These are phyloP conservation scores for Primulina eburnea DNA, from an alignment of 257 asterid species.

Conservation along the genomic window DNA sequence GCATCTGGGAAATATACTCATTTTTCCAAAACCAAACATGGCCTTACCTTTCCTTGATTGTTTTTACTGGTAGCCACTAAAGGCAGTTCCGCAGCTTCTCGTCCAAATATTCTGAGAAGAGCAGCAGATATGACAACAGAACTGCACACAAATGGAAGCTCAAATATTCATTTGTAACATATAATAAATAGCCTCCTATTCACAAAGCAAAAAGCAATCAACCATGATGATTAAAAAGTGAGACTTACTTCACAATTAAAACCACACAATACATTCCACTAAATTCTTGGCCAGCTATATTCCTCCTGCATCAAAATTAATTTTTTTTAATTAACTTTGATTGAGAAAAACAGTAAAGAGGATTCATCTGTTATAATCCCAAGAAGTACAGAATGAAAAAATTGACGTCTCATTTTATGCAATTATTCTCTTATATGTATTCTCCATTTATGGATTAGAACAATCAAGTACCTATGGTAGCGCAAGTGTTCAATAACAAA, in stretches of 20 bases:
- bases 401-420: neutral
- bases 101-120: constrained; percentile 87
- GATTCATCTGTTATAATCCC: neutral
- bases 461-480: too few species aligned
- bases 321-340: constrained; percentile 6
- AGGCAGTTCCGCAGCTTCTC: constrained; percentile 95
- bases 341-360: neutral
- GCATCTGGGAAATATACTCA: neutral
- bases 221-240: neutral
- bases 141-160: constrained; percentile 39
- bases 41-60: constrained; percentile 86
- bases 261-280: constrained; percentile 97
- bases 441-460: too few species aligned
- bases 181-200: neutral
- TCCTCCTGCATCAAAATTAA: constrained; percentile 65
- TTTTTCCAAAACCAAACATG: neutral
- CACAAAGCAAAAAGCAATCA: constrained; percentile 1
- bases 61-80: constrained; percentile 86
- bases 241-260: constrained; percentile 73
- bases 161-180: neutral
- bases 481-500: too few species aligned
- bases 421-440: too few species aligned
- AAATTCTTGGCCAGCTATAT: constrained; percentile 97
- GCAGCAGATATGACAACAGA: constrained; percentile 93
- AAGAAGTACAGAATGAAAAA: constrained; percentile 2